Percentiles rank a stretch among this genome's conserved stretches.
Conservation (phyloP, 768 basidiomycete species). For the Sarcodon aspratus region DNA sequence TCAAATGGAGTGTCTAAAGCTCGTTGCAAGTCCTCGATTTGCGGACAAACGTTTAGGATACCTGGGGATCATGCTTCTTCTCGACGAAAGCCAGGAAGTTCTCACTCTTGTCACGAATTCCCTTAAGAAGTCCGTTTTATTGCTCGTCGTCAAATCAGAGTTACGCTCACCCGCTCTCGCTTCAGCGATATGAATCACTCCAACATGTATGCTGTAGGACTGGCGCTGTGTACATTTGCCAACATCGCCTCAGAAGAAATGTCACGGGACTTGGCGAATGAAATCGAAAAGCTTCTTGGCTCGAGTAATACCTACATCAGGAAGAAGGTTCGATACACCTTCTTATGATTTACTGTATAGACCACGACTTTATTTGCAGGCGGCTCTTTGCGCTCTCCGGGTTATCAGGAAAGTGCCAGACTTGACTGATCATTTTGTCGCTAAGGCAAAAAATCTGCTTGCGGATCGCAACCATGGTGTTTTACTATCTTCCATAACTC, state of each 20-base stretch:
- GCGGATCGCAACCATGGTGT: constrained; percentile 97
- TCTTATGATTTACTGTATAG: not conserved
- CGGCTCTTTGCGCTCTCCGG: constrained; percentile 88
- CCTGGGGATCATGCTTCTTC: constrained; percentile 91
- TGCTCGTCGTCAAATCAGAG: not conserved
- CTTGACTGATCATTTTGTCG: constrained; percentile 82
- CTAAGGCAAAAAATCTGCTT: constrained; percentile 82
- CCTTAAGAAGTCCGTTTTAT: constrained; percentile 74
- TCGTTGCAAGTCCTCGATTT: constrained; percentile 91
- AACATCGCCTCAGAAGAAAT: constrained; percentile 99
- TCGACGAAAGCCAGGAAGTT: constrained; percentile 98
- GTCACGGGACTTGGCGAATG: constrained; percentile 95
- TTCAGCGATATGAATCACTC: constrained; percentile 97
- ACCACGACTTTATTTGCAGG: constrained; percentile 32
- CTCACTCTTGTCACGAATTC: constrained; percentile 96
- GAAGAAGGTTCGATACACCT: constrained; percentile 64
- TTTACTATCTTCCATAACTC: constrained; percentile 84
- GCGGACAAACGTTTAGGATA: constrained; percentile 95
- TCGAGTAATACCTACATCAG: constrained; percentile 98
- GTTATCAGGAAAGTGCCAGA: constrained; percentile 96
- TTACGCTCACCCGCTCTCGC: constrained; percentile 5
- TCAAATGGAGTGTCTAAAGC: constrained; percentile 94
- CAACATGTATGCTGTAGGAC: constrained; percentile 97
- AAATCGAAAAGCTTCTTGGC: constrained; percentile 94
- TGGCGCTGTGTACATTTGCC: constrained; percentile 95